Conservation (phyloP, 768 basidiomycete genomes). For the Sporobolomyces pararoseus region DNA sequence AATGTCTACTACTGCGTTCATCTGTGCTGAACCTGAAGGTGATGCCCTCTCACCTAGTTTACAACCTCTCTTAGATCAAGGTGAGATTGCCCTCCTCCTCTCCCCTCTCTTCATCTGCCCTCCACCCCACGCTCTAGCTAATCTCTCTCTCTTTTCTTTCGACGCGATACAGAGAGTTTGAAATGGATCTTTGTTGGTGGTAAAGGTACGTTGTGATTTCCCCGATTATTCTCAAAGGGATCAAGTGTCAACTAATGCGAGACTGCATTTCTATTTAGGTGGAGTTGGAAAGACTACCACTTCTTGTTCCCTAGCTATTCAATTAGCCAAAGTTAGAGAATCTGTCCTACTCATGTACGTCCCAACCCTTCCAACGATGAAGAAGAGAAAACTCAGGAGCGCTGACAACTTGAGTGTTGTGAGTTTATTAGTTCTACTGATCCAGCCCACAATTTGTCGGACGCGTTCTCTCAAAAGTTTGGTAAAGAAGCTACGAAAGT, state of each 20-base stretch:
- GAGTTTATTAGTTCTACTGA: slow-evolving; percentile 70
- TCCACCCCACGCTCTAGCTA: background rate
- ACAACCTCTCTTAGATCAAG: slow-evolving; percentile 91
- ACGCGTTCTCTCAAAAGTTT: slow-evolving; percentile 98
- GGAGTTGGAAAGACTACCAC: slow-evolving; percentile 90
- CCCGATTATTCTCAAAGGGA: background rate
- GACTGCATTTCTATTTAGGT: background rate
- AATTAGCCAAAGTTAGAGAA: slow-evolving; percentile 80
- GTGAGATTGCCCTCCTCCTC: slow-evolving; percentile 13
- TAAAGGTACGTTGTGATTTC: slow-evolving; percentile 73
- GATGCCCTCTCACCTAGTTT: slow-evolving; percentile 76
- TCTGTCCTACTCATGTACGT: slow-evolving; percentile 91
- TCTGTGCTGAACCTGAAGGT: slow-evolving; percentile 48
- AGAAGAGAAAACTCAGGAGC: background rate
- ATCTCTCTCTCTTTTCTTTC: background rate
- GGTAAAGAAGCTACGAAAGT: slow-evolving; percentile 96
- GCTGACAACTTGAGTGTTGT: background rate
- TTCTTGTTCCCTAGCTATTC: slow-evolving; percentile 94
- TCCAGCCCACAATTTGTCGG: slow-evolving; percentile 98
- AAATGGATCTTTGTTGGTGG: slow-evolving; percentile 99
- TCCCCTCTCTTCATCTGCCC: background rate
- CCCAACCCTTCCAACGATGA: background rate
- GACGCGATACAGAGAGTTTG: slow-evolving; percentile 49
- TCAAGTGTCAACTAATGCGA: background rate
- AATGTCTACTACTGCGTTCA: slow-evolving; percentile 16